Evolutionary conservation across 495 filamentous ascomycete genomes (phyloP), one percentile per base, ranked within the genome.

Genomic region (Annulohypoxylon bovei): DNA sequence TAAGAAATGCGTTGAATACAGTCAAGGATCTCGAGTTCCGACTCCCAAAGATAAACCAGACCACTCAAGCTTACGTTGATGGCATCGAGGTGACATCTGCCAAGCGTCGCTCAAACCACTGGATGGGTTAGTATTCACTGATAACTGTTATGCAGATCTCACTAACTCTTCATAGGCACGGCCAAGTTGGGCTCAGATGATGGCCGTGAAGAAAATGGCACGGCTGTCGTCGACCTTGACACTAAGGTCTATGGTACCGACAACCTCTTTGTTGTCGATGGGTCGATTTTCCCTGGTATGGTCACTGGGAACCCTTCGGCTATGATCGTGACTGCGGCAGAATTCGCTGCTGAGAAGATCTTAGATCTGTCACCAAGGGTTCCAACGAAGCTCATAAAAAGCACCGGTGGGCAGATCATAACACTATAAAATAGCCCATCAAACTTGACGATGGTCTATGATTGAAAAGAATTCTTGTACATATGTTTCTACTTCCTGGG

Each of bases 201-300:
- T 71, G 91, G 91, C 22, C 85, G 88, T 23, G 30, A 56, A 33
- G 81, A 76, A 23, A 79, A 81, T 65, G 90, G 90, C 52, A 86
- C 87, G n/a, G 73, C 83, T n/a, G 90, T 93, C 27, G 90, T 93
- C n/a, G 90, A 93, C 67, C 78, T 82, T 39, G 85, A 91, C 82
- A 85, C 89, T 57, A 86, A 87, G 76, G 90, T 92, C 53, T 93
- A 90, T 57, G 90, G 90, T 58, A 91, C 86, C 7, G 86, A 90
- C 71, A 92, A 92, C 79, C 79, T 92, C 60, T 88, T 87, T 66
- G 86, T 90, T 11, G 81, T 90, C 27, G 88, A 90, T 72, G 88
- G 83, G 16, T 86, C 83, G 23, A 87, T 90, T 72, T 89, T 90
- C 83, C 88, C 88, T 0, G 87, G 87, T 40, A 84, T 85, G 61